These are phyloP conservation scores for Citrus inodora DNA, from an alignment of 345 rosid species.

Conservation along the genomic window DNA sequence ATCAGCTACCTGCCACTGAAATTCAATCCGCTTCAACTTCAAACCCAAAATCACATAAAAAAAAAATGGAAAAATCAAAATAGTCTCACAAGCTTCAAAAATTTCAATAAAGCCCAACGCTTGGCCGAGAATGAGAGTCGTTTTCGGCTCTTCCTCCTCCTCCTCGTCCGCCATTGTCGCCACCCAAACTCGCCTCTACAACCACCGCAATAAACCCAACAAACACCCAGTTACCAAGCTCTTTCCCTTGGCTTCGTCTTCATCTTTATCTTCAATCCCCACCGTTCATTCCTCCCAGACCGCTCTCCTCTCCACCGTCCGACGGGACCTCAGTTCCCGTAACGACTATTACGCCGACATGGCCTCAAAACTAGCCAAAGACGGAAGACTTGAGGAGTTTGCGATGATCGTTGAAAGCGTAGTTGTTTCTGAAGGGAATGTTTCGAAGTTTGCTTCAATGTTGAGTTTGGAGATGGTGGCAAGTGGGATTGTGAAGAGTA, in stretches of 20 bases:
- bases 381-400: conserved; percentile 66
- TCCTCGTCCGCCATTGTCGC: conserved; percentile 41
- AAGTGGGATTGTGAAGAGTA: conserved; percentile 45
- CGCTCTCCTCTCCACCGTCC: conserved; percentile 30
- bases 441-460: conserved; percentile 45
- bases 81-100: conserved; percentile 11
- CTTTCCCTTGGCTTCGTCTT: conserved; percentile 20
- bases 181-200: conserved; percentile 13
- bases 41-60: neutral
- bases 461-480: conserved; percentile 41
- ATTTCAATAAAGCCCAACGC: conserved; percentile 20
- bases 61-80: neutral
- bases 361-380: conserved; percentile 67
- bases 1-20: conserved; percentile 55
- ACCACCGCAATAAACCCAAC: conserved; percentile 31
- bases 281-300: conserved; percentile 22
- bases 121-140: conserved; percentile 58
- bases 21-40: conserved; percentile 42
- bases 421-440: conserved; percentile 47
- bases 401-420: conserved; percentile 50
- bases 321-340: conserved; percentile 32
- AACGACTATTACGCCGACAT: conserved; percentile 44
- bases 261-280: conserved; percentile 21
- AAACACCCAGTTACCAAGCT: conserved; percentile 28
- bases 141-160: conserved; percentile 39